phyloP scores from a whole-genome alignment of 192 early-diverging fungal genomes.

The Entophlyctis helioformis region DNA sequence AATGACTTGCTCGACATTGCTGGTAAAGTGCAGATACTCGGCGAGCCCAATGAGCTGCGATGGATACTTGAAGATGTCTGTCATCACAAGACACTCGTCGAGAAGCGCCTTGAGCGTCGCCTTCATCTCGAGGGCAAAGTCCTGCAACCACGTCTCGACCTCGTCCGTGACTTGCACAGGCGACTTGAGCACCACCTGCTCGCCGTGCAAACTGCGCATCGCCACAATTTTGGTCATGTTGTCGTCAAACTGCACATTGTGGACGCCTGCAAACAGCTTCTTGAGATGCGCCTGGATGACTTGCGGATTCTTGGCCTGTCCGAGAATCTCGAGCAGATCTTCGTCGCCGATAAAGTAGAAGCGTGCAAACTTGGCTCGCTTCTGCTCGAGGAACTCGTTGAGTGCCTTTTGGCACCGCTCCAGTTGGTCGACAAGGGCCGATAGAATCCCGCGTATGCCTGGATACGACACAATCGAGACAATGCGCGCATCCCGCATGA shows the following conservation, averaged over 20 bases:
- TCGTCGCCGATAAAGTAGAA: slow-evolving; percentile 53
- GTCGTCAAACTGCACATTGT: slow-evolving; percentile 37
- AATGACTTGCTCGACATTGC: slow-evolving; percentile 28
- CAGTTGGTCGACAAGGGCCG: slow-evolving; percentile 37
- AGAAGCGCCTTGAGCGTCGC: slow-evolving; percentile 24
- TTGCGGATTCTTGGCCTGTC: slow-evolving; percentile 43
- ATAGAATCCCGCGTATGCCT: slow-evolving; percentile 21
- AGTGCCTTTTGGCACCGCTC: slow-evolving; percentile 48
- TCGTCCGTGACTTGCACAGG: slow-evolving; percentile 37
- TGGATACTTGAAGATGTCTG: slow-evolving; percentile 38
- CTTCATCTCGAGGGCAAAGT: slow-evolving; percentile 40
- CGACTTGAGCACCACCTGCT: slow-evolving; percentile 22
- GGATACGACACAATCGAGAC: slow-evolving; percentile 29
- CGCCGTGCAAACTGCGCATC: slow-evolving; percentile 42
- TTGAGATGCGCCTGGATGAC: slow-evolving; percentile 47
- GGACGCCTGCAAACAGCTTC: slow-evolving; percentile 47
- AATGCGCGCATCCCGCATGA: slow-evolving; percentile 24
- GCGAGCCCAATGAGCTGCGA: slow-evolving; percentile 30
- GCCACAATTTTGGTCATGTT: slow-evolving; percentile 22
- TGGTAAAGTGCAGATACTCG: slow-evolving; percentile 40
- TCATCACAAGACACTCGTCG: slow-evolving; percentile 22
- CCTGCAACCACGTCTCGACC: slow-evolving; percentile 39
- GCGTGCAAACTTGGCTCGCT: slow-evolving; percentile 34
- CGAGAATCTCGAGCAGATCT: slow-evolving; percentile 45
- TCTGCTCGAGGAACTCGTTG: slow-evolving; percentile 45